Conservation (phyloP, 768 basidiomycete genomes). For the Pluteus cervinus region DNA sequence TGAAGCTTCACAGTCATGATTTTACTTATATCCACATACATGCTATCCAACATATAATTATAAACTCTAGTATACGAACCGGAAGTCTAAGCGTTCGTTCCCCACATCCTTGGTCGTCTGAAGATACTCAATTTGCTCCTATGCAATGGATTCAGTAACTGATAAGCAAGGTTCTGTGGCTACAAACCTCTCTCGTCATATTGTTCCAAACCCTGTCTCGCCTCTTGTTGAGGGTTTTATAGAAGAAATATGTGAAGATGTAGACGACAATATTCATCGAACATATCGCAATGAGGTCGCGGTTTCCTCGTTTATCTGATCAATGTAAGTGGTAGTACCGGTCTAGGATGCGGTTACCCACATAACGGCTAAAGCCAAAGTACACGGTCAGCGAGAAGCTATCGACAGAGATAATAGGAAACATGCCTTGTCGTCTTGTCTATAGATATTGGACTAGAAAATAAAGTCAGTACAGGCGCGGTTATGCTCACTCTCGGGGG, state of each 20-base stretch:
- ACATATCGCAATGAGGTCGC: slow-evolving; percentile 46
- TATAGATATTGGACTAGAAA: slow-evolving; percentile 48
- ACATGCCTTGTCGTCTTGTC: slow-evolving; percentile 39
- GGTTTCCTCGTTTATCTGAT: slow-evolving; percentile 55
- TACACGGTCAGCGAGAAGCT: slow-evolving; percentile 26
- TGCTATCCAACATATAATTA: background rate
- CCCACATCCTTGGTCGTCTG: slow-evolving; percentile 57
- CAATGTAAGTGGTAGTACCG: background rate
- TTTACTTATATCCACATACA: slow-evolving; percentile 20
- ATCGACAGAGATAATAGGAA: background rate
- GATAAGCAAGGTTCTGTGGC: background rate
- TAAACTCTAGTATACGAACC: slow-evolving; percentile 47
- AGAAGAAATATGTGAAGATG: slow-evolving; percentile 46
- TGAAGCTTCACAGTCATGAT: slow-evolving; percentile 39
- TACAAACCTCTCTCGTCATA: slow-evolving; percentile 38
- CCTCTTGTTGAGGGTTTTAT: slow-evolving; percentile 41
- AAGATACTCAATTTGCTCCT: slow-evolving; percentile 55
- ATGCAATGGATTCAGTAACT: slow-evolving; percentile 1
- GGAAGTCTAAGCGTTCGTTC: slow-evolving; percentile 55
- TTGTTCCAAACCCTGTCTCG: slow-evolving; percentile 47
- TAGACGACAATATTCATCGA: slow-evolving; percentile 50
- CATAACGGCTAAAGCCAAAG: background rate
- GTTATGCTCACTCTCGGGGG: too few species aligned
- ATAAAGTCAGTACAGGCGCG: too few species aligned
- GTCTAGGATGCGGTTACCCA: slow-evolving; percentile 1